A percentile compares a stretch with the other conserved stretches of the same genome.
Evolutionary conservation across 2,329 filamentous ascomycete genomes (phyloP).

Genomic region (Waltergamsia citrina): DNA sequence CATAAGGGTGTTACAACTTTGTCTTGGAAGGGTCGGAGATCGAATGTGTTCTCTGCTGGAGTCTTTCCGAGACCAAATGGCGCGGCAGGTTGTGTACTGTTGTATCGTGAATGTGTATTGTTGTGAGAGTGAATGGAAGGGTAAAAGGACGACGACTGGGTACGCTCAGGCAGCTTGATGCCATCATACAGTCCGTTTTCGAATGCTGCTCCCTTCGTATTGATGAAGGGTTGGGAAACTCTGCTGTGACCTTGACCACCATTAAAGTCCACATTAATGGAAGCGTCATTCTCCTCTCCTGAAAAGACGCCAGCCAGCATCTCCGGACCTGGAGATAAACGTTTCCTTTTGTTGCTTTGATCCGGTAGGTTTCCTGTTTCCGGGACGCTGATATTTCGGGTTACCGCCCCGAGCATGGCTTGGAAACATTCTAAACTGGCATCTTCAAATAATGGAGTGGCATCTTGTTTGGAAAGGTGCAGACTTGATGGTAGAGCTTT

Average conservation of each 20-base stretch:
- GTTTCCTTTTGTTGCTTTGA: slow-evolving; percentile 20
- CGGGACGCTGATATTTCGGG: slow-evolving; percentile 15
- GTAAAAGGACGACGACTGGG: slow-evolving; percentile 5
- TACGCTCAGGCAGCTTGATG: slow-evolving; percentile 4
- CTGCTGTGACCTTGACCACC: too few species aligned
- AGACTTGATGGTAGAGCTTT: slow-evolving; percentile 2
- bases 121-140: slow-evolving; percentile 2
- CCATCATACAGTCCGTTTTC: too few species aligned
- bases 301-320: too few species aligned
- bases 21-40: slow-evolving; percentile 21
- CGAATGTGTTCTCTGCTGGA: slow-evolving; percentile 22
- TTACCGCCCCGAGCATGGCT: slow-evolving; percentile 20
- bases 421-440: slow-evolving; percentile 14
- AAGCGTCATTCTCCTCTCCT: too few species aligned
- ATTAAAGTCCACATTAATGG: too few species aligned
- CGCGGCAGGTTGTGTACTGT: slow-evolving; percentile 3
- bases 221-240: too few species aligned
- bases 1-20: slow-evolving; percentile 18
- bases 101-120: slow-evolving; percentile 4
- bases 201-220: too few species aligned
- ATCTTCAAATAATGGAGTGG: neutral
- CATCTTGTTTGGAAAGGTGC: slow-evolving; percentile 1
- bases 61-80: slow-evolving; percentile 23
- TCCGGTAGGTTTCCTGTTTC: neutral
- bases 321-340: slow-evolving; percentile 7